Evolutionary conservation across 345 rosid genomes (phyloP).

Genomic region (Pelargonium nanum): DNA sequence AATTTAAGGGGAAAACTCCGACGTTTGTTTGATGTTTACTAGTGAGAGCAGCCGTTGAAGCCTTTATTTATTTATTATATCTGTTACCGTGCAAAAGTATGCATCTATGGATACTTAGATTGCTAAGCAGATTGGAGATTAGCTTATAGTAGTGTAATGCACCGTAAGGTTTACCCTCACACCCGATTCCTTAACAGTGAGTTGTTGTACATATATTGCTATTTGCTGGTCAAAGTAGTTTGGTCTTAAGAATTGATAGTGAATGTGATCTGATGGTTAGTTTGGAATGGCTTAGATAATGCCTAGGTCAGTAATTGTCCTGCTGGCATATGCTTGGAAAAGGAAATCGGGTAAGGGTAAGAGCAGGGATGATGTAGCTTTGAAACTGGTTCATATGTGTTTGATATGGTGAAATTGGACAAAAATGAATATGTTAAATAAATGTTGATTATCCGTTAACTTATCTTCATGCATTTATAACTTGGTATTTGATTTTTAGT

Average conservation of each 20-base stretch:
- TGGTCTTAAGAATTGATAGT: background rate
- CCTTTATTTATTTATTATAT: too few relatives aligned
- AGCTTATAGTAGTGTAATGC: background rate
- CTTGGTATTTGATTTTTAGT: background rate
- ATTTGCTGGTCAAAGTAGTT: background rate
- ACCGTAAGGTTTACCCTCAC: background rate
- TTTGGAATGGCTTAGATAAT: too few relatives aligned
- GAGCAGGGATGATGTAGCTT: background rate
- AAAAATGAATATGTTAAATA: too few relatives aligned
- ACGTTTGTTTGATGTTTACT: background rate
- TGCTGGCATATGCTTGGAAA: too few relatives aligned
- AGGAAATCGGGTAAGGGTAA: too few relatives aligned
- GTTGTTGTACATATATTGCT: background rate
- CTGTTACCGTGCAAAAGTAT: background rate
- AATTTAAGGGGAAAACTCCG: background rate
- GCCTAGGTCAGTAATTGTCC: too few relatives aligned
- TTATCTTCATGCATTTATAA: too few relatives aligned
- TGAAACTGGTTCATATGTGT: background rate
- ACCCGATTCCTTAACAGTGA: too few relatives aligned
- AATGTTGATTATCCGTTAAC: too few relatives aligned
- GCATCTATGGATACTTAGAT: background rate
- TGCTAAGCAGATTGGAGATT: background rate
- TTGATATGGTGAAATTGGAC: background rate
- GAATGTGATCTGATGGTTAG: background rate
- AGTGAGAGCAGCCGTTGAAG: background rate